phyloP scores from a whole-genome alignment of 108 stramenopile species.

The Schizochytrium sp. region DNA sequence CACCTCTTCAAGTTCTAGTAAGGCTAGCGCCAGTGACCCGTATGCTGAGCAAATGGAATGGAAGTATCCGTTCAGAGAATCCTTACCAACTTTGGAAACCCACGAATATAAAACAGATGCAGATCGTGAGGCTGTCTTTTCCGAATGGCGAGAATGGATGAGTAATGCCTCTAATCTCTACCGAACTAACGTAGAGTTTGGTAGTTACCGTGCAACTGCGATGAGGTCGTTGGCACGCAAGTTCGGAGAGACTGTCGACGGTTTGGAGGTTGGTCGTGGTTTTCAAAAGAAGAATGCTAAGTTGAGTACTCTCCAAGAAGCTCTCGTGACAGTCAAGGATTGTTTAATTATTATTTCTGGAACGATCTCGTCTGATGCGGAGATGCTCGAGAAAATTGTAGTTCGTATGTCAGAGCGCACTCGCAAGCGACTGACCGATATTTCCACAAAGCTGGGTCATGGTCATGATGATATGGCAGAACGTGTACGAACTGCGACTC shows the following conservation, averaged over 20 bases:
- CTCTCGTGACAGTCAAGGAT: not conserved
- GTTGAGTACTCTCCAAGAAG: not conserved
- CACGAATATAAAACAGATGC: not conserved
- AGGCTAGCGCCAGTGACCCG: too few relatives aligned
- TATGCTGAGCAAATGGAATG: not conserved
- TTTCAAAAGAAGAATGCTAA: not conserved
- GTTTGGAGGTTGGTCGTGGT: not conserved
- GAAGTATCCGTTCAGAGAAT: not conserved
- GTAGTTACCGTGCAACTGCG: not conserved
- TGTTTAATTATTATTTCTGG: not conserved
- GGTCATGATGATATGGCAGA: not conserved
- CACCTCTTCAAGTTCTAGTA: too few relatives aligned
- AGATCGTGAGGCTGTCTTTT: slow-evolving; percentile 25
- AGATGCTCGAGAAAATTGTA: not conserved
- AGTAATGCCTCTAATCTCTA: not conserved
- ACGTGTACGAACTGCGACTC: not conserved
- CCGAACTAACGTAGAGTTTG: not conserved
- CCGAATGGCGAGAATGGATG: slow-evolving; percentile 23
- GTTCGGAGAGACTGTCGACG: not conserved
- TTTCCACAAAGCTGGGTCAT: not conserved
- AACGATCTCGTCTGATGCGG: not conserved
- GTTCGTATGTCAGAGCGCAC: not conserved
- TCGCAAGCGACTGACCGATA: not conserved
- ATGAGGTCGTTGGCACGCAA: not conserved
- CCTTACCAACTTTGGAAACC: not conserved